Base-by-base conservation (phyloP, 2,329 filamentous ascomycete genomes). In the Colletotrichum sp. region DNA sequence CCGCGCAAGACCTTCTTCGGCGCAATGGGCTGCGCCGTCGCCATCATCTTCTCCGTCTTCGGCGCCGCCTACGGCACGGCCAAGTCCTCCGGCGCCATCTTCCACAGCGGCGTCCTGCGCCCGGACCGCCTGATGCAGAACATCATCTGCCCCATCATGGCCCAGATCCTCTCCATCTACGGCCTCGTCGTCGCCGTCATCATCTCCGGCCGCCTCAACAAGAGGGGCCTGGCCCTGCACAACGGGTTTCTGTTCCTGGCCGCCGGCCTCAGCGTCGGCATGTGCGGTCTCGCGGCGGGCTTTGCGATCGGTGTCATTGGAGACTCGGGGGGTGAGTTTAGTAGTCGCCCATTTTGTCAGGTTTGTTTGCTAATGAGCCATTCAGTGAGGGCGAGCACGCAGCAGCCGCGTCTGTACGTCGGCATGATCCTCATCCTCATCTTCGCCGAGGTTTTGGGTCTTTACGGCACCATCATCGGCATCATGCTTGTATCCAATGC, bases 1-100 rank as follows among this genome's bases (percentile, higher is more conserved):
- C 8, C 30, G 12, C 8, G 52, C 49, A 39, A 86, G 85, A 84
- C 85, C 80, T 86, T 87, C 80, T 86, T 87, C 78, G 85, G 86
- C 49, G 85, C 85, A 60, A 81, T 87, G 76, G 86, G 86, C 68
- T 86, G 85, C 78, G 80, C 82, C 34, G 83, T 83, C 55, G 85
- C 89, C 81, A 90, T 90, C 75, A 85, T 89, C 81, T 88, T 90
- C 84, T 88, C 88, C 79, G 89, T 88, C 81, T 82, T 90, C 64
- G 89, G 86, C 67, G 86, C 86, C 68, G 83, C 86, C 66, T 88
- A 88, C 78, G 86, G 86, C 67, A 87, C 86, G 44, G 86, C 86
- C 71, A 86, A 86, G 78, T 87, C 86, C 63, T 79, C 84, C 63
- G 82, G 83, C 44, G 86, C 86, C 71, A 88, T 88, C 79, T 88